Evolutionary conservation across 129 eudicot species (phyloP).

Genomic region (Arctium minus): DNA sequence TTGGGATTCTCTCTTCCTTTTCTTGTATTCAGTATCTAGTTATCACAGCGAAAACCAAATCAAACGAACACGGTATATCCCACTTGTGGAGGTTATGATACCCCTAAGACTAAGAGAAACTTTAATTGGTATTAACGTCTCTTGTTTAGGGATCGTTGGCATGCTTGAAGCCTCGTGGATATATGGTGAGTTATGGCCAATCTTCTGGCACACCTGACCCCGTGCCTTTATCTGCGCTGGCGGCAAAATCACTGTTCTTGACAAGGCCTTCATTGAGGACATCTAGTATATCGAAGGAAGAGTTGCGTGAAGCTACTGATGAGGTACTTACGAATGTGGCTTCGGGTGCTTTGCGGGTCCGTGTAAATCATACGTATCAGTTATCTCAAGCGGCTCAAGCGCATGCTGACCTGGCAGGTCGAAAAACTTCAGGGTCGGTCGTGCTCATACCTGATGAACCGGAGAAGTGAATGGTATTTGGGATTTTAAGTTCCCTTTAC

Average conservation of each 20-base stretch:
- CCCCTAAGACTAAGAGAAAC: too few species aligned
- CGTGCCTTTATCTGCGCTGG: slow-evolving; percentile 51
- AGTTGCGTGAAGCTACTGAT: slow-evolving; percentile 49
- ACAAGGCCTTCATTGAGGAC: slow-evolving; percentile 63
- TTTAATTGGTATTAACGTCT: not conserved
- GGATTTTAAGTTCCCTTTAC: not conserved
- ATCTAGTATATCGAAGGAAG: slow-evolving; percentile 49
- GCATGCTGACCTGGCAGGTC: slow-evolving; percentile 62
- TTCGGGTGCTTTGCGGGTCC: slow-evolving; percentile 50
- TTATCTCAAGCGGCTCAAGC: slow-evolving; percentile 71
- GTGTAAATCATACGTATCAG: slow-evolving; percentile 66
- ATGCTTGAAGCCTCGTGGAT: slow-evolving; percentile 68
- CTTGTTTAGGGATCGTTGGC: slow-evolving; percentile 67
- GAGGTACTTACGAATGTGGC: slow-evolving; percentile 55
- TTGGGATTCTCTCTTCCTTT: not conserved
- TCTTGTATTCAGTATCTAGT: not conserved
- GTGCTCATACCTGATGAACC: slow-evolving; percentile 60
- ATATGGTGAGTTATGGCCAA: slow-evolving; percentile 69
- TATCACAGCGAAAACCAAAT: not conserved
- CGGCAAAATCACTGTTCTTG: slow-evolving; percentile 53
- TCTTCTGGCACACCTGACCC: slow-evolving; percentile 69
- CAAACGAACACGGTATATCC: not conserved
- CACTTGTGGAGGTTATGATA: not conserved
- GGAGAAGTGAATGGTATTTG: slow-evolving; percentile 10
- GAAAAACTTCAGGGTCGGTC: slow-evolving; percentile 70